These are phyloP conservation scores for Crithidia sp. DNA, from an alignment of 208 protist species.

Conservation along the genomic window DNA sequence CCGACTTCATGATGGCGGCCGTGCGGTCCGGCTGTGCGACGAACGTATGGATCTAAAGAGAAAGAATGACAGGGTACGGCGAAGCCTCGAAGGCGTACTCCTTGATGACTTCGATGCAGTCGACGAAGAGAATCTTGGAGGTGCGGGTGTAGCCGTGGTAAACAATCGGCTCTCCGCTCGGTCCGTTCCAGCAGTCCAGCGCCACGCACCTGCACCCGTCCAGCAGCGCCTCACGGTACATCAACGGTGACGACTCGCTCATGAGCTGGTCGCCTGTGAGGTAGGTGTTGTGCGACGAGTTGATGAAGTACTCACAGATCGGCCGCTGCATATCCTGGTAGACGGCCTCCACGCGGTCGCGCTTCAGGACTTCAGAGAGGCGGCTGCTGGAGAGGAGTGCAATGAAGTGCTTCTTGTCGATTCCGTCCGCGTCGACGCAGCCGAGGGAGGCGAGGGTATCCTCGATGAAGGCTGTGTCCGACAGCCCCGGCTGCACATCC, in stretches of 20 bases:
- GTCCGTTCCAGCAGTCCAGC: slow-evolving; percentile 86
- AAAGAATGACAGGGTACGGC: slow-evolving; percentile 81
- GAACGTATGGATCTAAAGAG: slow-evolving; percentile 79
- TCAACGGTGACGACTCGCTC: slow-evolving; percentile 51
- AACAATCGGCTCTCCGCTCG: slow-evolving; percentile 70
- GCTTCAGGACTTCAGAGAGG: slow-evolving; percentile 34
- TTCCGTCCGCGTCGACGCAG: slow-evolving; percentile 28
- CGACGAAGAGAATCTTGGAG: slow-evolving; percentile 69
- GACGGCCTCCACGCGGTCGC: slow-evolving; percentile 19
- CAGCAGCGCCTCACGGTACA: slow-evolving; percentile 75
- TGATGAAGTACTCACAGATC: slow-evolving; percentile 91
- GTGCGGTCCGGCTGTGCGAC: slow-evolving; percentile 71
- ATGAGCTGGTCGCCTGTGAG: slow-evolving; percentile 93
- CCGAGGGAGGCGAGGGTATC: slow-evolving; percentile 37
- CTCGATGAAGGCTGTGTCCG: slow-evolving; percentile 30
- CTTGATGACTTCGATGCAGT: slow-evolving; percentile 65
- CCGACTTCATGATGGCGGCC: slow-evolving; percentile 61
- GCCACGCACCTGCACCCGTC: slow-evolving; percentile 85
- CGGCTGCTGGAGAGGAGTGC: slow-evolving; percentile 36
- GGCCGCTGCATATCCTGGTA: slow-evolving; percentile 83
- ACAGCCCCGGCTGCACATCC: slow-evolving; percentile 31
- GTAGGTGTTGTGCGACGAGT: slow-evolving; percentile 97
- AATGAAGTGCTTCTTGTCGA: slow-evolving; percentile 45
- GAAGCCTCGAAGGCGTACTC: slow-evolving; percentile 70
- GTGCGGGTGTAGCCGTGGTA: slow-evolving; percentile 87